Conservation (phyloP, 2,329 filamentous ascomycete species). For the Cercospora sp. region DNA sequence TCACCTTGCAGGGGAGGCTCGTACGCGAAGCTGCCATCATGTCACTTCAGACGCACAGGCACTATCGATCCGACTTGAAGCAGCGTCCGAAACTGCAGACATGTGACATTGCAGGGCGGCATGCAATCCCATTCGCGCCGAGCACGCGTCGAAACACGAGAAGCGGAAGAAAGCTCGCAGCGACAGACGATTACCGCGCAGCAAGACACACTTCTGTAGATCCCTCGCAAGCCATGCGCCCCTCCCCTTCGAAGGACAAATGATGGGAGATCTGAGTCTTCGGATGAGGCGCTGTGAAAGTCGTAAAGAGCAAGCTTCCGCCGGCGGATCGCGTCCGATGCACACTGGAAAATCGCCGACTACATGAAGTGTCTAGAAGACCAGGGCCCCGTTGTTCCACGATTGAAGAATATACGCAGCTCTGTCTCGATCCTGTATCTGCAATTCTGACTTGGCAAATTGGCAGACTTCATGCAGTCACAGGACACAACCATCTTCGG, state of each 20-base stretch:
- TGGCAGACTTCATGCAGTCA: neutral
- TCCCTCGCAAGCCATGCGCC: neutral
- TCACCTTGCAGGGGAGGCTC: neutral
- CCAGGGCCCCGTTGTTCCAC: neutral
- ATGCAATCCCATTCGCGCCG: neutral
- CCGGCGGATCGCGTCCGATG: neutral
- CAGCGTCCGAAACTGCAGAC: neutral
- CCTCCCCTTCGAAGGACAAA: neutral
- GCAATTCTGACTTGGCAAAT: neutral
- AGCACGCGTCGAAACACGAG: neutral
- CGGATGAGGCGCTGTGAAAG: neutral
- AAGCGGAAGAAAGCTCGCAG: neutral
- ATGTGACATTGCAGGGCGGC: neutral
- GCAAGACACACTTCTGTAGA: neutral
- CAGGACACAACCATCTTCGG: neutral
- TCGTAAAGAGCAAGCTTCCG: neutral
- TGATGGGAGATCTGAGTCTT: neutral
- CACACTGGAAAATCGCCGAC: neutral
- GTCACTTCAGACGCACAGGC: neutral
- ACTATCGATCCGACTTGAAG: too few relatives aligned
- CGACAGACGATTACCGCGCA: neutral
- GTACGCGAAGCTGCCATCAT: neutral
- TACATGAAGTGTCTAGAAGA: neutral
- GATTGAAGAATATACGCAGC: neutral
- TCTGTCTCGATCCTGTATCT: neutral